These are phyloP conservation scores for Dendrobium catenatum DNA, from an alignment of 106 monocot species.

Conservation along the genomic window DNA sequence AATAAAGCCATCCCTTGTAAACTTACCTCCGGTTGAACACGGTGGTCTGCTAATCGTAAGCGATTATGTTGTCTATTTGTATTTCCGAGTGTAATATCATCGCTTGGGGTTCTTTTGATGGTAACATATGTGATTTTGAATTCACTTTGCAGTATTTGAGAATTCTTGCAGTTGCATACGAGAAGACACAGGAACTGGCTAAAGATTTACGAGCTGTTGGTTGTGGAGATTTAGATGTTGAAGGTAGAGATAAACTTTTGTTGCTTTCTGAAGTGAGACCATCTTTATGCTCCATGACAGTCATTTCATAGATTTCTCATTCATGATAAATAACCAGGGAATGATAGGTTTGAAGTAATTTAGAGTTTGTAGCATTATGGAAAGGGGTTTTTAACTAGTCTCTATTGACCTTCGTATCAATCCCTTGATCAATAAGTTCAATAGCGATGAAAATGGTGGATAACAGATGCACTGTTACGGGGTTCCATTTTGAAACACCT, in stretches of 20 bases:
- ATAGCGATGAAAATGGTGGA: too few relatives aligned
- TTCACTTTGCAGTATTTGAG: slow-evolving; percentile 78
- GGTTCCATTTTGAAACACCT: too few relatives aligned
- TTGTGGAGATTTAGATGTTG: slow-evolving; percentile 97
- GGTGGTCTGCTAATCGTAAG: slow-evolving; percentile 81
- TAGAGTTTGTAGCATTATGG: background rate
- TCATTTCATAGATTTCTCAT: background rate
- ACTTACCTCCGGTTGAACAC: slow-evolving; percentile 77
- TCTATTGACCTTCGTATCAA: too few relatives aligned
- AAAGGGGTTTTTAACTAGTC: background rate
- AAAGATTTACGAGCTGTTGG: slow-evolving; percentile 84
- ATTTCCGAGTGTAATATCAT: background rate
- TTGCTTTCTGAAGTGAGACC: background rate
- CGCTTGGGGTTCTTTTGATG: background rate
- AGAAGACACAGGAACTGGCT: slow-evolving; percentile 89
- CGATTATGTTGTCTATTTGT: slow-evolving; percentile 4
- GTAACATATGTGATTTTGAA: slow-evolving; percentile 8
- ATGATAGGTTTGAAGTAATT: background rate
- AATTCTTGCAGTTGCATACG: slow-evolving; percentile 81
- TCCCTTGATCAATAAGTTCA: too few relatives aligned
- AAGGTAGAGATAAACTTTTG: slow-evolving; percentile 46
- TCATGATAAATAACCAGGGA: background rate
- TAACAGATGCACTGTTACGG: too few relatives aligned
- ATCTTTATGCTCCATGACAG: background rate
- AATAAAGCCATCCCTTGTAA: slow-evolving; percentile 88